Evolutionary conservation across 441 rosid genomes (phyloP).

Genomic region (Gossypium trilobum): DNA sequence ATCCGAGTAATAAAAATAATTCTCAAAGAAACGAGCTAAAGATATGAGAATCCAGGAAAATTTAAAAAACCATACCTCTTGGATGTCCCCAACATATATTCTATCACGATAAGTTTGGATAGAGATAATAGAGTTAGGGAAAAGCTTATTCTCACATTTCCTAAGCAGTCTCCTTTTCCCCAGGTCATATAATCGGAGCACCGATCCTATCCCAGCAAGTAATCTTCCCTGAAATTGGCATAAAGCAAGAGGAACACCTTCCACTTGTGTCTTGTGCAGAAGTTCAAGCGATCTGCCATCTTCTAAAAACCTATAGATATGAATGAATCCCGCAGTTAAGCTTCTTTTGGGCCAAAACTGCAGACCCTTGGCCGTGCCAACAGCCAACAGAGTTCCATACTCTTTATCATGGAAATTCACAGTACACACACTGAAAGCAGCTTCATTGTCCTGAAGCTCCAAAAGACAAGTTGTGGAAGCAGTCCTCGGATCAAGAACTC

Average conservation of each 20-base stretch:
- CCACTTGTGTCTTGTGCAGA: slow-evolving; percentile 91
- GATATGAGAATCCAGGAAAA: background rate
- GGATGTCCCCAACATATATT: slow-evolving; percentile 85
- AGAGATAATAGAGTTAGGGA: slow-evolving; percentile 69
- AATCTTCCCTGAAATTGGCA: slow-evolving; percentile 88
- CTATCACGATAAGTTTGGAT: slow-evolving; percentile 85
- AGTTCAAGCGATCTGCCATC: slow-evolving; percentile 81
- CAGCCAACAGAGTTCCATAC: slow-evolving; percentile 81
- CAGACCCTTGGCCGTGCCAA: slow-evolving; percentile 87
- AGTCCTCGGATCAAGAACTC: slow-evolving; percentile 86
- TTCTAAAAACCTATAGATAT: slow-evolving; percentile 80
- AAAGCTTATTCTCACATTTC: slow-evolving; percentile 88
- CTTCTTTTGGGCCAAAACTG: slow-evolving; percentile 77
- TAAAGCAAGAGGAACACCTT: slow-evolving; percentile 83
- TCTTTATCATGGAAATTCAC: slow-evolving; percentile 92
- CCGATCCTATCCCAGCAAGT: slow-evolving; percentile 81
- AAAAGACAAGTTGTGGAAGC: slow-evolving; percentile 76
- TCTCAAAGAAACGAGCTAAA: background rate
- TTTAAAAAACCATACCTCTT: slow-evolving; percentile 49
- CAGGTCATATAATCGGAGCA: slow-evolving; percentile 80
- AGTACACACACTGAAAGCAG: slow-evolving; percentile 83
- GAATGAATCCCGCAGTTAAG: slow-evolving; percentile 62
- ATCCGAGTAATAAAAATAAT: background rate
- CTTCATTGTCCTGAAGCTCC: slow-evolving; percentile 95
- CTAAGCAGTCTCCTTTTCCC: slow-evolving; percentile 82